A percentile compares a stretch with the other conserved stretches of the same genome.
Evolutionary conservation across 1,139 yeast genomes (phyloP).

Genomic region (Suhomyces wounanorum): DNA sequence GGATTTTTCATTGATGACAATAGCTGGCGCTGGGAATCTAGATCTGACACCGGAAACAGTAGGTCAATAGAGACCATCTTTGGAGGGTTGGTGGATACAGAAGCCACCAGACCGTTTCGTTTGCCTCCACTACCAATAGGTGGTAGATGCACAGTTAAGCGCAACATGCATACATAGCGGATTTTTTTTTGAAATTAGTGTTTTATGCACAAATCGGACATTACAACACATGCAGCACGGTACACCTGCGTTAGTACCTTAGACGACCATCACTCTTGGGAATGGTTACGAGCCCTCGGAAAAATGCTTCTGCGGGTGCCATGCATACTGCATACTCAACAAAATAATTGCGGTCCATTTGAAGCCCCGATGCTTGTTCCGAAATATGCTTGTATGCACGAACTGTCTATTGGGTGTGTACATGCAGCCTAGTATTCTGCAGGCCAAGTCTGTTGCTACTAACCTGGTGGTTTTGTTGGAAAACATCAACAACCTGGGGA

Average conservation of each 20-base stretch:
- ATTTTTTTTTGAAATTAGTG: background rate
- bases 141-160: background rate
- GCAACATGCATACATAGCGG: background rate
- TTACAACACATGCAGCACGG: background rate
- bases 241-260: constrained; percentile 7
- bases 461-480: too few species aligned
- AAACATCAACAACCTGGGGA: background rate
- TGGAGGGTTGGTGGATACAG: background rate
- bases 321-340: background rate
- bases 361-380: background rate
- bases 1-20: too few species aligned
- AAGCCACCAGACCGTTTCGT: background rate
- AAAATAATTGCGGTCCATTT: background rate
- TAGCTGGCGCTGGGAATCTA: too few species aligned
- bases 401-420: background rate
- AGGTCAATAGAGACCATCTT: too few species aligned
- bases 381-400: background rate
- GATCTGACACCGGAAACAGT: too few species aligned
- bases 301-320: background rate
- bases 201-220: constrained; percentile 3
- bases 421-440: background rate
- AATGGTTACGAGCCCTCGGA: background rate
- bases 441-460: background rate
- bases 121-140: background rate
- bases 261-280: background rate